Evolutionary conservation across 2,329 filamentous ascomycete species (phyloP).

Genomic region (Fusarium sublunatum): DNA sequence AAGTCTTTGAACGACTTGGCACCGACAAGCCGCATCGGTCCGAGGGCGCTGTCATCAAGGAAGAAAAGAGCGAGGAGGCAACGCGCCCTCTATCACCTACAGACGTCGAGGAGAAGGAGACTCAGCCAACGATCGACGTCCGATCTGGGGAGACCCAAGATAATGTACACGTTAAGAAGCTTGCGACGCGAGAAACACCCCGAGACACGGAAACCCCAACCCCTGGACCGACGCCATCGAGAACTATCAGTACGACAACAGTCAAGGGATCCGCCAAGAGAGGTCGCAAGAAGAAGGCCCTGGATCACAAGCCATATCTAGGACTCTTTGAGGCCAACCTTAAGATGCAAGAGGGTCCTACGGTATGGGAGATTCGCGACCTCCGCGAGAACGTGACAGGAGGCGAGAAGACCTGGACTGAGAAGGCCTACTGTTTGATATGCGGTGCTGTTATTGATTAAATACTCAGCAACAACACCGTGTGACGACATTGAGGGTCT

Average conservation of each 20-base stretch:
- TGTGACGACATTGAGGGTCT: conserved; percentile 6
- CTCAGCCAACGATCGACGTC: conserved; percentile 64
- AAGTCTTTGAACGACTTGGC: conserved; percentile 63
- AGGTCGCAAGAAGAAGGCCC: conserved; percentile 54
- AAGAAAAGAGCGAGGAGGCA: conserved; percentile 50
- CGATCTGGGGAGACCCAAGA: conserved; percentile 59
- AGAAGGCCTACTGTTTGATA: conserved; percentile 61
- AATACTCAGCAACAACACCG: conserved; percentile 14
- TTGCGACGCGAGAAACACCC: conserved; percentile 45
- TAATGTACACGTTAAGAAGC: conserved; percentile 53
- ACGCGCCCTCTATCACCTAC: conserved; percentile 62
- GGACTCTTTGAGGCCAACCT: conserved; percentile 64
- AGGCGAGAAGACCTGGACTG: conserved; percentile 65
- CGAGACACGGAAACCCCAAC: conserved; percentile 49
- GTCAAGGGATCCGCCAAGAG: conserved; percentile 49
- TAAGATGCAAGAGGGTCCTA: conserved; percentile 59
- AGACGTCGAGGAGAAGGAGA: conserved; percentile 62
- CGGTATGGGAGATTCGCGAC: conserved; percentile 64
- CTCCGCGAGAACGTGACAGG: conserved; percentile 59
- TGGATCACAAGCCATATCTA: conserved; percentile 59
- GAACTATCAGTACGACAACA: conserved; percentile 36
- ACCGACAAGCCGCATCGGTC: conserved; percentile 61
- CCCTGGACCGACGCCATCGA: conserved; percentile 46
- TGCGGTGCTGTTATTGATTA: conserved; percentile 62
- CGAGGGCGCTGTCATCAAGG: conserved; percentile 54